Evolutionary conservation across 192 early-diverging fungal species (phyloP), one percentile per base, ranked within the genome.

Genomic region (Entomortierella lignicola): DNA sequence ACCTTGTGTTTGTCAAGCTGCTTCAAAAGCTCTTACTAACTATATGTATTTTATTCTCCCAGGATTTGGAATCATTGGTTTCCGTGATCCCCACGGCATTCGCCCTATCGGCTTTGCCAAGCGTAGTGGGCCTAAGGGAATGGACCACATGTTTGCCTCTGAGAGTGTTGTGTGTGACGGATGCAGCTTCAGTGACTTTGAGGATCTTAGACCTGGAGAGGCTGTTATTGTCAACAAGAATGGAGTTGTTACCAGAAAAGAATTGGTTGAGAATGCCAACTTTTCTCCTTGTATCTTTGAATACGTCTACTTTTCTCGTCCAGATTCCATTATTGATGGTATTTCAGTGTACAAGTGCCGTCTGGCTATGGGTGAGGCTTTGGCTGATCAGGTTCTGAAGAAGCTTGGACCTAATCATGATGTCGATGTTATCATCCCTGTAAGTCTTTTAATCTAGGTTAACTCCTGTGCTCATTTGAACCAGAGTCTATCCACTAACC

Each of bases 391-490:
- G 67, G 93, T 99, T 48, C 72, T 89, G 25, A 86, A 87, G 68
- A 85, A 84, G 48, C 83, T 99, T 71, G 94, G 93, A 37, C 80
- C 89, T 48, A 79, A 89, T 13, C 83, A 90, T 74, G 96, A 99
- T 81, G 94, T 99, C 75, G 98, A 99, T 84, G 98, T 99, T 7
- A 94, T 99, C 42, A 98, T 99, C 83, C 98, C 98, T 18, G 98
- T 97, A 83, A 62, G 84, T 84, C 7, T 20, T 29, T 39, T n/a
- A n/a, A n/a, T n/a, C n/a, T n/a, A n/a, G n/a, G n/a, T n/a, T n/a
- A n/a, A n/a, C n/a, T n/a, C n/a, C n/a, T n/a, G n/a, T n/a, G n/a
- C n/a, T n/a, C n/a, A n/a, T n/a, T n/a, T n/a, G n/a, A n/a, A n/a
- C n/a, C n/a, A n/a, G n/a, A n/a, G n/a, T n/a, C n/a, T n/a, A n/a